Percentiles rank a stretch among this genome's conserved stretches.
Evolutionary conservation across 2,329 filamentous ascomycete genomes (phyloP).

Genomic region (Ophiostoma perfectum): DNA sequence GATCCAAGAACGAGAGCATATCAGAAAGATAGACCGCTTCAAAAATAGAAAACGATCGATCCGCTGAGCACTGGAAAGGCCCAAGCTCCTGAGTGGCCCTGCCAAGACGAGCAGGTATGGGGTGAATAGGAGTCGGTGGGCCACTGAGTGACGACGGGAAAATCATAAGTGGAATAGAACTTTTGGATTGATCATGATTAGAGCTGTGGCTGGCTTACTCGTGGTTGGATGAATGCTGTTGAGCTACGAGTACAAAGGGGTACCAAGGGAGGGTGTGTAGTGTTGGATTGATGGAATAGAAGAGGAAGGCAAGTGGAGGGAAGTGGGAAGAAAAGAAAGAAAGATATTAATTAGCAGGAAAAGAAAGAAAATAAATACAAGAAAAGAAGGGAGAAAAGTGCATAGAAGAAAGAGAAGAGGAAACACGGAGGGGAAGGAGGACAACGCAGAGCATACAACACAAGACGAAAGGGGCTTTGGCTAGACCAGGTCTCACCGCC

Average conservation of each 20-base stretch:
- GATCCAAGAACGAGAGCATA: background rate
- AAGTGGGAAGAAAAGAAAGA: too few relatives aligned
- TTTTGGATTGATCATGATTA: background rate
- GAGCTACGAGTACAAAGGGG: too few relatives aligned
- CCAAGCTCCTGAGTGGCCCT: slow-evolving; percentile 5
- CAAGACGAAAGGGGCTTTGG: background rate
- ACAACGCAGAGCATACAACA: background rate
- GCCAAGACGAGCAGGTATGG: background rate
- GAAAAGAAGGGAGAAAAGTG: too few relatives aligned
- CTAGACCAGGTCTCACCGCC: background rate
- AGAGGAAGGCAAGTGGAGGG: too few relatives aligned
- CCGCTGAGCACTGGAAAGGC: background rate
- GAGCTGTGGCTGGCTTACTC: background rate
- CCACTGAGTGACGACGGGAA: background rate
- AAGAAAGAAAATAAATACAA: too few relatives aligned
- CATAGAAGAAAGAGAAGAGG: background rate
- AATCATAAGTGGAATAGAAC: slow-evolving; percentile 9
- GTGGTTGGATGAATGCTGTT: background rate
- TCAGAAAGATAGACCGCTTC: background rate
- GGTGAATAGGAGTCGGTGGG: background rate
- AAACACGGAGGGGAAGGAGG: background rate
- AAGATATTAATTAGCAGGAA: too few relatives aligned
- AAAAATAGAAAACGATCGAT: background rate
- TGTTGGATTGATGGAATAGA: too few relatives aligned
- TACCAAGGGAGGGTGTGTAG: too few relatives aligned